Percentiles rank a stretch among this genome's conserved stretches.
phyloP scores from a whole-genome alignment of 495 filamentous ascomycete genomes.

The Aspergillus saccharolyticus region DNA sequence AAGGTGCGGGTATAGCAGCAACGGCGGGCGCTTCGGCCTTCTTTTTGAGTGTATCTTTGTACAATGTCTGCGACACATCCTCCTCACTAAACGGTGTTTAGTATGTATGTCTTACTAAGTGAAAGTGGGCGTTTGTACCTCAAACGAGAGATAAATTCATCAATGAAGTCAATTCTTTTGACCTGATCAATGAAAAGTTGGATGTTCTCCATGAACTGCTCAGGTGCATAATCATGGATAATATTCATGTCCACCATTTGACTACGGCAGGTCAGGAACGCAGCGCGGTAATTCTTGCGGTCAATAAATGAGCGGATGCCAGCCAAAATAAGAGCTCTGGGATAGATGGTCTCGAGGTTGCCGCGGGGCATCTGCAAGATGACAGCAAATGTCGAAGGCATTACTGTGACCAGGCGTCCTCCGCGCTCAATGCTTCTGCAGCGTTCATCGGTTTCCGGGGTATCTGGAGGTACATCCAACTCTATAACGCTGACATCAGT shows the following conservation, averaged over 20 bases:
- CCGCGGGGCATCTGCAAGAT: conserved; percentile 91
- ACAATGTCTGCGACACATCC: conserved; percentile 91
- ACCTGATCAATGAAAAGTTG: conserved; percentile 79
- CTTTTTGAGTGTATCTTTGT: conserved; percentile 67
- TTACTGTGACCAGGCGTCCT: conserved; percentile 77
- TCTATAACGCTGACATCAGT: conserved; percentile 38
- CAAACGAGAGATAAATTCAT: conserved; percentile 85
- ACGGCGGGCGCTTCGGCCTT: conserved; percentile 7
- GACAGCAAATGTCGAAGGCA: conserved; percentile 77
- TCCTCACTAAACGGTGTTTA: conserved; percentile 59
- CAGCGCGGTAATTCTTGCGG: conserved; percentile 70
- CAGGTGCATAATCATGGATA: conserved; percentile 83
- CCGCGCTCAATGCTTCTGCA: conserved; percentile 92
- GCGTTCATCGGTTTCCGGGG: conserved; percentile 85
- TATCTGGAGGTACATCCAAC: conserved; percentile 78
- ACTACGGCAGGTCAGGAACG: conserved; percentile 80
- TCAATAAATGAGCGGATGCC: conserved; percentile 79
- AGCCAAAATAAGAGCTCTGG: conserved; percentile 84
- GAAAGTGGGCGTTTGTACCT: conserved; percentile 49
- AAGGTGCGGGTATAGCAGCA: background rate
- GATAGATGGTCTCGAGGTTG: conserved; percentile 93
- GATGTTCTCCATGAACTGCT: conserved; percentile 74
- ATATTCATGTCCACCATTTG: conserved; percentile 98
- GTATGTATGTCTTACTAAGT: conserved; percentile 2
- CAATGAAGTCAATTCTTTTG: conserved; percentile 77